Evolutionary conservation across 495 filamentous ascomycete genomes (phyloP), one percentile per base, ranked within the genome.

Genomic region (Penicillium cosmopolitanum): DNA sequence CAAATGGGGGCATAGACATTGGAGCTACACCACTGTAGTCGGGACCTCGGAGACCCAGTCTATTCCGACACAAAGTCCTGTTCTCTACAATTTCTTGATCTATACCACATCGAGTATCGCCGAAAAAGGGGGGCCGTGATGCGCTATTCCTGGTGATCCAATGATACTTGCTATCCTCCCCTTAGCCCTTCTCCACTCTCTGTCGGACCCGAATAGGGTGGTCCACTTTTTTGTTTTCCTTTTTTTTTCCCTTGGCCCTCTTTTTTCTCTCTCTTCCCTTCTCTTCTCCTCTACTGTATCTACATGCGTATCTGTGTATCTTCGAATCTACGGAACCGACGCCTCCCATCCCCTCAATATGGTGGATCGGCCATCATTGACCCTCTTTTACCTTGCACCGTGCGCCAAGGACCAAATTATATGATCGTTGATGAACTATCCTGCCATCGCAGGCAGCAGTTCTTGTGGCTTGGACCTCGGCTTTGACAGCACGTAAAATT

Each of bases 401-500:
- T 46, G 42, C 42, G 16, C 25, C 12, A 3, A 33, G 13, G 53
- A 34, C 57, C 57, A 59, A 35, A 51, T 35, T 25, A 31, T 34
- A 43, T 44, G 16, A 44, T 19, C 21, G 11, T 9, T 13, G 46
- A 48, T 48, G 50, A 38, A 38, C 19, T n/a, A 21, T 34, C 23
- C 51, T 42, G 57, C 57, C 57, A 59, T 25, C 38, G 57, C 47
- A 59, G 57, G 57, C 57, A 59, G 51, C 57, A 59, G 43, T 53
- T 35, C 31, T 21, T 21, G 19, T 19, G 11, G 28, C 42, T 53
- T 53, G 57, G 38, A 53, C 50, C 57, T 48, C 38, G 57, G 57
- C 50, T 28, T 53, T 53, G 42, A 59, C 57, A 53, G 57, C 50
- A 42, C 40, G 38, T 12, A 7, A 48, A 33, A 18, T 18, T 28